A percentile compares a stretch with the other conserved stretches of the same genome.
These are phyloP conservation scores for Scedosporium dehoogii DNA, from an alignment of 2,329 filamentous ascomycete genomes.

Conservation along the genomic window DNA sequence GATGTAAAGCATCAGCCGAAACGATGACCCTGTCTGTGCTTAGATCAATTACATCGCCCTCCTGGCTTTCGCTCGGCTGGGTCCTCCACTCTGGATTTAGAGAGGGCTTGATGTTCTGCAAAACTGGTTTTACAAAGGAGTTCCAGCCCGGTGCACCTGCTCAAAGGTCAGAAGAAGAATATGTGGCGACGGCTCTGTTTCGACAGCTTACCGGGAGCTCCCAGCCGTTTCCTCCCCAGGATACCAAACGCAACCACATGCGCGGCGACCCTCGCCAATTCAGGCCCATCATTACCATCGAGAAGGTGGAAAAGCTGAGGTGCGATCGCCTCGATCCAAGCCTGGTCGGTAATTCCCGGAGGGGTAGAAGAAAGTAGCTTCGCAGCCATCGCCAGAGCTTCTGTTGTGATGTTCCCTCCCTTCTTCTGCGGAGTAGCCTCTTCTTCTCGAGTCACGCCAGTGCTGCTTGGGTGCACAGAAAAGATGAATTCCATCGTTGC, in stretches of 20 bases:
- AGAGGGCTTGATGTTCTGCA: conserved; percentile 39
- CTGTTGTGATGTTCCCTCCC: conserved; percentile 56
- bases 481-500: conserved; percentile 63
- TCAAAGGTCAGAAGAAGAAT: neutral
- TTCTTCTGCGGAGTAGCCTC: conserved; percentile 36
- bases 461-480: conserved; percentile 51
- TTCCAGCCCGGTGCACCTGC: conserved; percentile 51
- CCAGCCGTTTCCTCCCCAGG: conserved; percentile 51
- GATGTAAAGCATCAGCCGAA: conserved; percentile 32
- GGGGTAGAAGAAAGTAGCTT: conserved; percentile 53
- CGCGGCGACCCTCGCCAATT: conserved; percentile 47
- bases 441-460: conserved; percentile 7
- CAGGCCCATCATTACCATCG: conserved; percentile 48
- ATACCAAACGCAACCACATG: conserved; percentile 59
- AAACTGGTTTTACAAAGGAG: conserved; percentile 48
- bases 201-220: conserved; percentile 43
- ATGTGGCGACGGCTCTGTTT: neutral
- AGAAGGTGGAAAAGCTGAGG: conserved; percentile 52
- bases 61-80: conserved; percentile 13
- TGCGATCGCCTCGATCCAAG: conserved; percentile 51
- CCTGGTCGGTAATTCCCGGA: conserved; percentile 36
- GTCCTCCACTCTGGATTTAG: conserved; percentile 9
- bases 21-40: conserved; percentile 34
- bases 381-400: conserved; percentile 55
- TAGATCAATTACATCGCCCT: conserved; percentile 35